Evolutionary conservation across 2,329 filamentous ascomycete species (phyloP), one percentile per base, ranked within the genome.

Genomic region (Microdochium paspali): DNA sequence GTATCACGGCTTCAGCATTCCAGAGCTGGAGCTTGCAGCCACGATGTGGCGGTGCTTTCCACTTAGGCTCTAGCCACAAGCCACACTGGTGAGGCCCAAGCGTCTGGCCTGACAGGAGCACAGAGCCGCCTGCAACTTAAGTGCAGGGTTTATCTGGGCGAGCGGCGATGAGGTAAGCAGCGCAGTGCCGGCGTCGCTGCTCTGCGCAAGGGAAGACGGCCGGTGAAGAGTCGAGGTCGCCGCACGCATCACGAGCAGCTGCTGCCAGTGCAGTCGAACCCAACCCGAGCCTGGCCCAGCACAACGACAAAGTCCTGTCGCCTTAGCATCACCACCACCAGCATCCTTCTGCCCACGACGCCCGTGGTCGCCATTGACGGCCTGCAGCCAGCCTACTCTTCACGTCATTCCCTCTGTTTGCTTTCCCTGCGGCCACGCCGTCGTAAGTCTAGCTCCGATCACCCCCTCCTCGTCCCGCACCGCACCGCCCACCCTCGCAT

Each of bases 391-490:
- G 35, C 35, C 20, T 40, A 40, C 18, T 40, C 35, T 40, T 40
- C 35, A 21, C 35, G 35, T 40, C 35, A 40, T 20, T 40, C 35
- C 35, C 35, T 40, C 35, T 40, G 35, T 9, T 40, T 40, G 35
- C 35, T 40, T 21, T 21, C 18, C 18, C 18, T 21, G 18, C 35
- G 35, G 6, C 18, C 13, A 18, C 35, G 35, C 35, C 35, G 35
- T 21, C 15, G 35, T 40, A 21, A 21, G 35, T 21, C 35, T 40
- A 40, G 35, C 35, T 40, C 18, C 35, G 35, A 21, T 9, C 35
- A 40, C 35, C 35, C 35, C 35, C 35, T 40, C 35, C 35, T 40
- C 35, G 35, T 40, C 35, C 35, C 35, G 35, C 35, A 40, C 35
- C 35, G 12, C 35, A n/a, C n/a, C n/a, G n/a, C n/a, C n/a, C 35